phyloP scores from a whole-genome alignment of 768 basidiomycete species.

The Calvatia gigantea region DNA sequence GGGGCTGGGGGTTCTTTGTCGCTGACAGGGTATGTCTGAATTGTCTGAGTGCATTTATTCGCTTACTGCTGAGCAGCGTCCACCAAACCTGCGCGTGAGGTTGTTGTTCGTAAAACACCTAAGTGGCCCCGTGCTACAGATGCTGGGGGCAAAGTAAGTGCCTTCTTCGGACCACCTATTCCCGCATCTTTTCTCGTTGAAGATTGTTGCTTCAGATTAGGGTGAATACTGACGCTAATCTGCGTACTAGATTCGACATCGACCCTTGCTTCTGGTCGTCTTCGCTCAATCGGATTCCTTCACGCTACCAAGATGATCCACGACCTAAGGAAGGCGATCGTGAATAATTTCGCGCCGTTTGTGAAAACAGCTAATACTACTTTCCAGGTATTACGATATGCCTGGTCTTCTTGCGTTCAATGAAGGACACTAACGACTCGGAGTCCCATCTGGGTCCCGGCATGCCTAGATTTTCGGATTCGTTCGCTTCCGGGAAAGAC shows the following conservation, averaged over 20 bases:
- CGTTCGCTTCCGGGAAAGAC: too few relatives aligned
- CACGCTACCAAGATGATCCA: constrained; percentile 53
- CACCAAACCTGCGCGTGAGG: constrained; percentile 30
- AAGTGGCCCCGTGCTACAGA: constrained; percentile 47
- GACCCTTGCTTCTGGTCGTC: constrained; percentile 67
- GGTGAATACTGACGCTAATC: too few relatives aligned
- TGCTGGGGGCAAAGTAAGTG: constrained; percentile 52
- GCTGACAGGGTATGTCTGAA: neutral
- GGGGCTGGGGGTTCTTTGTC: constrained; percentile 23
- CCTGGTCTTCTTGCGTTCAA: too few relatives aligned
- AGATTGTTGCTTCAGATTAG: too few relatives aligned
- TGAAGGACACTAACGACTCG: too few relatives aligned
- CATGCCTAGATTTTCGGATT: too few relatives aligned
- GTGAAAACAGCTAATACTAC: too few relatives aligned
- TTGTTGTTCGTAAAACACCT: constrained; percentile 51
- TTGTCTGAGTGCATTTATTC: neutral
- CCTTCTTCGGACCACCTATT: neutral
- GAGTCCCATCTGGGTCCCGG: too few relatives aligned
- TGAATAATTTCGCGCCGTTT: constrained; percentile 22
- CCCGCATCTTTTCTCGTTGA: neutral
- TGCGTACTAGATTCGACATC: constrained; percentile 45
- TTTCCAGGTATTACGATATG: too few relatives aligned
- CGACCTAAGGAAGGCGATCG: constrained; percentile 40
- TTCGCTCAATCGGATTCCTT: constrained; percentile 61
- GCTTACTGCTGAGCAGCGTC: constrained; percentile 13